Evolutionary conservation across 2,329 filamentous ascomycete genomes (phyloP), one percentile per base, ranked within the genome.

Genomic region (Cladosporium sp.): DNA sequence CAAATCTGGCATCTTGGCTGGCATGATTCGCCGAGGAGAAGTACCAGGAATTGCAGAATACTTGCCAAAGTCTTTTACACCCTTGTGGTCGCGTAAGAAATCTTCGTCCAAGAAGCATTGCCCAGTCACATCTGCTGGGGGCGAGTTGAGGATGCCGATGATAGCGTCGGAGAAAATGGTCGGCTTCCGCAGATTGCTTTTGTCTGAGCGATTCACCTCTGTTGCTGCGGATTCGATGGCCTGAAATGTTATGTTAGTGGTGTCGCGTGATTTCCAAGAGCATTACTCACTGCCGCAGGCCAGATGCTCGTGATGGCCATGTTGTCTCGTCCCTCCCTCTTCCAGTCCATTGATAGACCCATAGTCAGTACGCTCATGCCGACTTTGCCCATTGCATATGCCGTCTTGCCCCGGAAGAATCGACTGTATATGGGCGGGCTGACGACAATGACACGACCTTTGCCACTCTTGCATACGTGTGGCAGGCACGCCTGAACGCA

Each of bases 341-440:
- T 72, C 64, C 87, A 88, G 60, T 95, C 89, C 85, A 93, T 89
- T 0, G 86, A 88, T 12, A 95, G 71, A 0, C 89, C 89, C 64
- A 89, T 88, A 0, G 86, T 89, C 39, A 95, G 65, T 3, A 92
- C 86, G 60, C 81, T 86, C 89, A 95, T 95, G 39, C 77, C 87
- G 3, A 92, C 79, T 64, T 93, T 93, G 56, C 77, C 78, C 69
- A 83, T 80, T 0, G 89, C 88, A 70, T 95, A 95, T 12, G 86
- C 88, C 1, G 88, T 88, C 77, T 95, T 95, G 9, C 89, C 89
- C 18, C 86, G 73, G 67, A 93, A 91, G 69, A 95, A 95, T 24
- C 89, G 78, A 56, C 82, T 86, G 68, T 95, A 95, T 51, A 95
- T 91, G 1, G 89, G 89, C 19, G 89, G 89, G 62, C 83, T 87